Evolutionary conservation across 106 monocot species (phyloP), one percentile per base, ranked within the genome.

Genomic region (Allium cepa): DNA sequence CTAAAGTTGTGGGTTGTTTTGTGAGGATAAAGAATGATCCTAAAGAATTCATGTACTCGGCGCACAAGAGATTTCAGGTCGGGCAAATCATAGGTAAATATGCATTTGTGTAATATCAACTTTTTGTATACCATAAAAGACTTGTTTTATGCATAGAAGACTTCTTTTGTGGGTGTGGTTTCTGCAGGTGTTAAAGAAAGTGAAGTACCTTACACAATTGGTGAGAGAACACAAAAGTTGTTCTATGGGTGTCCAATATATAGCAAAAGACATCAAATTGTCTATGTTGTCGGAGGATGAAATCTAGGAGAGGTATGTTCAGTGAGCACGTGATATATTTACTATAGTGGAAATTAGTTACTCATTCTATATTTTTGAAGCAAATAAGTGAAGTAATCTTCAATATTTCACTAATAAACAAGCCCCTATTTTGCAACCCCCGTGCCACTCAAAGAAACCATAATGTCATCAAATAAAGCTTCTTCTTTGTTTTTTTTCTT

Each of bases 201-300:
- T 53, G 45, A 72, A 49, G 69, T 81, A n/a, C 59, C 69, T 45
- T 90, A 87, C 62, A 84, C 71, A 66, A 56, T 90, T 60, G 82
- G 84, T 13, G 90, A 80, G 36, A 75, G 28, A 7, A 76, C 46
- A 85, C 85, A 69, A 77, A 87, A 64, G 47, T 87, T 73, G 60
- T 81, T n/a, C 66, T 99, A 36, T 52, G 75, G 26, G 71, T 93
- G 71, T 75, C 85, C n/a, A 87, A 83, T 57, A n/a, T n/a, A 66
- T 87, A 12, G 71, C 11, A 28, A 83, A 72, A 46, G 87, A 90
- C 75, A 62, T 93, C 52, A 76, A 63, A n/a, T 83, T 99, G 63
- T 81, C 77, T 48, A 75, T 77, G 80, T 49, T 90, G 52, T 89
- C 87, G 18, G 93, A 93, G 69, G 92, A 90, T 72, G 87, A 93